Evolutionary conservation across 2,329 filamentous ascomycete genomes (phyloP).

Genomic region (Neoarthrinium moseri): DNA sequence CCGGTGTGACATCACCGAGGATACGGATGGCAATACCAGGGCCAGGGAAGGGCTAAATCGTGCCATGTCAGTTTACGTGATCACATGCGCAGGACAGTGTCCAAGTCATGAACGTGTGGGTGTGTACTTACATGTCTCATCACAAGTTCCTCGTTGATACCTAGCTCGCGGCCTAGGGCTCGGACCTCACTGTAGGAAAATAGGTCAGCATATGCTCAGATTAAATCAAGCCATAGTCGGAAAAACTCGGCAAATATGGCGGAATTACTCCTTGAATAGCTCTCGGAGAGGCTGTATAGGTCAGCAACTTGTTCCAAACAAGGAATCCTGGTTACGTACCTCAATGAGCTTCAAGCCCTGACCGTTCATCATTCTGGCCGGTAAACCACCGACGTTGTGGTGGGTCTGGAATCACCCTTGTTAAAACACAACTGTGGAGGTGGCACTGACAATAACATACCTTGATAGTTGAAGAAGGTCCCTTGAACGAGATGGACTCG

Average conservation of each 20-base stretch:
- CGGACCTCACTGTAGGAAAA: conserved; percentile 77
- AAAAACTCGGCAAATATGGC: too few species aligned
- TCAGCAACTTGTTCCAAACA: conserved; percentile 72
- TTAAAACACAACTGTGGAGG: conserved; percentile 10
- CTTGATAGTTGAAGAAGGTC: conserved; percentile 51
- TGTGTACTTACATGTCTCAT: too few species aligned
- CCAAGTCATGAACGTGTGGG: too few species aligned
- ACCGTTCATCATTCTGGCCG: conserved; percentile 32
- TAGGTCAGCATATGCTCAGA: conserved; percentile 12
- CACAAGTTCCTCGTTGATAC: conserved; percentile 72
- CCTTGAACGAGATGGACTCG: conserved; percentile 47
- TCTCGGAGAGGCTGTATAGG: conserved; percentile 78
- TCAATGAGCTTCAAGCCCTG: background rate
- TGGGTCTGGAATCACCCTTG: conserved; percentile 27
- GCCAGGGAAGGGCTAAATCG: conserved; percentile 74
- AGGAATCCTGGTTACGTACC: conserved; percentile 33
- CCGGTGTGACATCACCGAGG: conserved; percentile 78
- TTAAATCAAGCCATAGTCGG: background rate
- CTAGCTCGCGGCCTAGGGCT: conserved; percentile 65
- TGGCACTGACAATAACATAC: background rate
- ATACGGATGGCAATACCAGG: conserved; percentile 72
- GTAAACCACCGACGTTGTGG: conserved; percentile 44
- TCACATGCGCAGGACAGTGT: too few species aligned
- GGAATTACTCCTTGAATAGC: conserved; percentile 52
- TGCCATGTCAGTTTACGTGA: too few species aligned